These are phyloP conservation scores for Platanthera zijinensis DNA, from an alignment of 106 monocot species.

Conservation along the genomic window DNA sequence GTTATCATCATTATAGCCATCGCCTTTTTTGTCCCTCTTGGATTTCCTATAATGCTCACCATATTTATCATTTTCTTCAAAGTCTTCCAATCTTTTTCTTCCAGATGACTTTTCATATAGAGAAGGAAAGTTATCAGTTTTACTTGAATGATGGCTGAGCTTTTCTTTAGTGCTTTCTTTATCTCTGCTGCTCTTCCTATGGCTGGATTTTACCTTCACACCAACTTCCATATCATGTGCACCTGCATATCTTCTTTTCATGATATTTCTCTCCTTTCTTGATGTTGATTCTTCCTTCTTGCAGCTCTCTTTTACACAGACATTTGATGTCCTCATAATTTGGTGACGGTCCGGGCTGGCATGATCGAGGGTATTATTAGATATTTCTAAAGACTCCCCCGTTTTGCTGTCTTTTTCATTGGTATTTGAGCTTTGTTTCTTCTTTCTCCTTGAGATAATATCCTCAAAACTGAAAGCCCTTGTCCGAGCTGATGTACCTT, in stretches of 20 bases:
- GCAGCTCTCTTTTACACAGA: slow-evolving; percentile 6
- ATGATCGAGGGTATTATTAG: slow-evolving; percentile 6
- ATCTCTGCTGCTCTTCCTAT: slow-evolving; percentile 28
- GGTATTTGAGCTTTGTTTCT: slow-evolving; percentile 24
- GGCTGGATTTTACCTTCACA: slow-evolving; percentile 18
- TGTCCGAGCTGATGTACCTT: slow-evolving; percentile 78
- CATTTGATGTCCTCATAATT: slow-evolving; percentile 7
- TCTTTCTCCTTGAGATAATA: slow-evolving; percentile 66
- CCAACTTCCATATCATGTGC: slow-evolving; percentile 13
- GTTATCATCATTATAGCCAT: slow-evolving; percentile 27
- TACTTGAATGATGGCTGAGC: slow-evolving; percentile 23
- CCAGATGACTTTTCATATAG: slow-evolving; percentile 17
- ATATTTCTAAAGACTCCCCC: slow-evolving; percentile 11
- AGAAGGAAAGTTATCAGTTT: slow-evolving; percentile 14
- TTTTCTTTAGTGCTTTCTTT: slow-evolving; percentile 33
- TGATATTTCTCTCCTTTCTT: slow-evolving; percentile 9
- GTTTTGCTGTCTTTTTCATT: slow-evolving; percentile 12
- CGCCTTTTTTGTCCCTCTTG: slow-evolving; percentile 23
- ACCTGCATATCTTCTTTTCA: slow-evolving; percentile 16
- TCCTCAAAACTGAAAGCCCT: slow-evolving; percentile 76
- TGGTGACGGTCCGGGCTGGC: neutral
- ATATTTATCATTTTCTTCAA: slow-evolving; percentile 26
- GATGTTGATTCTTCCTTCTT: slow-evolving; percentile 25
- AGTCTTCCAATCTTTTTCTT: slow-evolving; percentile 29
- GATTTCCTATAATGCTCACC: slow-evolving; percentile 22